These are phyloP conservation scores for Candida easanensis DNA, from an alignment of 805 yeast genomes.

Conservation along the genomic window DNA sequence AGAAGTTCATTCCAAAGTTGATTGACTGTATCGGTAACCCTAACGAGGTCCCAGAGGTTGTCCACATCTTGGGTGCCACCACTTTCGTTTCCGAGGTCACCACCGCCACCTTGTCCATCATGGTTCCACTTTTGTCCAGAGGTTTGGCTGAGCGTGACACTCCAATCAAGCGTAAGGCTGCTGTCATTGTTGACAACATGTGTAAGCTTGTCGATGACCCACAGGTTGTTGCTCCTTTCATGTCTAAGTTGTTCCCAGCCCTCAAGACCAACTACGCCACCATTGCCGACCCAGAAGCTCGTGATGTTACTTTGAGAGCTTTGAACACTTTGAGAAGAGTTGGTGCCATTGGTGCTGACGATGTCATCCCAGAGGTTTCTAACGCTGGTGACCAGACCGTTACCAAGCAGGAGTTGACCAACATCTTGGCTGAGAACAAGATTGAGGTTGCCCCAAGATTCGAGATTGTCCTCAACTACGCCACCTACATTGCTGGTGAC, in stretches of 20 bases:
- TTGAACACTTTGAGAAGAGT: slow-evolving; percentile 97
- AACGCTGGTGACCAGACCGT: slow-evolving; percentile 96
- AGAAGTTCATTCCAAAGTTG: slow-evolving; percentile 97
- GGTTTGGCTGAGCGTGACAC: slow-evolving; percentile 99
- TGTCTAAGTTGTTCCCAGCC: slow-evolving; percentile 93
- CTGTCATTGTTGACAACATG: slow-evolving; percentile 99
- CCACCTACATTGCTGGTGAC: slow-evolving; percentile 97
- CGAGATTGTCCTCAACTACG: slow-evolving; percentile 71
- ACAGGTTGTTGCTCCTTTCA: slow-evolving; percentile 99
- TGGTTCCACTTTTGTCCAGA: slow-evolving; percentile 98
- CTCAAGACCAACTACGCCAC: slow-evolving; percentile 89
- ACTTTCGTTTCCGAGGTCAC: slow-evolving; percentile 99
- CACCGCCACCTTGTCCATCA: slow-evolving; percentile 97
- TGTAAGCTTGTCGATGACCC: slow-evolving; percentile 99
- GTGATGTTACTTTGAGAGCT: slow-evolving; percentile 97
- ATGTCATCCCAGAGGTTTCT: slow-evolving; percentile 92
- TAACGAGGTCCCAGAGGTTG: slow-evolving; percentile 97
- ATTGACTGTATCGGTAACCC: slow-evolving; percentile 97
- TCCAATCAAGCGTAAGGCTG: slow-evolving; percentile 98
- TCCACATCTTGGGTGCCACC: slow-evolving; percentile 98
- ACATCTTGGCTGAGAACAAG: slow-evolving; percentile 65
- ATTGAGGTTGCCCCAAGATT: slow-evolving; percentile 69
- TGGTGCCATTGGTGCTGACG: slow-evolving; percentile 92
- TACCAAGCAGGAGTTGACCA: slow-evolving; percentile 77
- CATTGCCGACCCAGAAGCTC: slow-evolving; percentile 99